These are phyloP conservation scores for Mycena capillaripes DNA, from an alignment of 768 basidiomycete genomes.

Conservation along the genomic window DNA sequence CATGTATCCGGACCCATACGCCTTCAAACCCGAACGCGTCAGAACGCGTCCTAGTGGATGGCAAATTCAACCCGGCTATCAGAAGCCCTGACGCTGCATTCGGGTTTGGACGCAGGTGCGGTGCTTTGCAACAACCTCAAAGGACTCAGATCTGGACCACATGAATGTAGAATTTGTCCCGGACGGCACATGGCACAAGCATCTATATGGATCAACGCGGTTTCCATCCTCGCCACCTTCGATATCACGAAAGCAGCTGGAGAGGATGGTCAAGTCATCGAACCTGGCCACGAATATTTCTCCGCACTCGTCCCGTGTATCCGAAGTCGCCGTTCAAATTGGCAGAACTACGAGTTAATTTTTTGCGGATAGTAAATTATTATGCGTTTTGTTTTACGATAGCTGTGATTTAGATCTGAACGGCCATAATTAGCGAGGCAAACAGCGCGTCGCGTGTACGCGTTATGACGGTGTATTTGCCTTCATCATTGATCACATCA, in stretches of 20 bases:
- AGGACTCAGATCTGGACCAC: neutral
- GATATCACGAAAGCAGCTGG: slow-evolving; percentile 43
- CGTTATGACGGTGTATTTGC: too few species aligned
- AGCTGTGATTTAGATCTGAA: too few species aligned
- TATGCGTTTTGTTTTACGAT: too few species aligned
- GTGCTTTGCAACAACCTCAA: neutral
- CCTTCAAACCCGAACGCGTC: slow-evolving; percentile 57
- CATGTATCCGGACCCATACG: slow-evolving; percentile 51
- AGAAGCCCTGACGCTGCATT: slow-evolving; percentile 33
- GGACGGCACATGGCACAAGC: slow-evolving; percentile 42
- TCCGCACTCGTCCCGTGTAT: neutral
- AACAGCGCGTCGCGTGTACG: too few species aligned
- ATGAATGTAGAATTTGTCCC: slow-evolving; percentile 26
- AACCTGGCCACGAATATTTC: slow-evolving; percentile 19
- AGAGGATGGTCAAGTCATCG: slow-evolving; percentile 36
- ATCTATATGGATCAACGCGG: slow-evolving; percentile 42
- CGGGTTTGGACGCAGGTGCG: slow-evolving; percentile 44
- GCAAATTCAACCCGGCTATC: slow-evolving; percentile 36
- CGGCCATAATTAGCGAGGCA: too few species aligned
- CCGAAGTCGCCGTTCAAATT: too few species aligned
- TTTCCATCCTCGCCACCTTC: slow-evolving; percentile 43
- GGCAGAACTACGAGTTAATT: too few species aligned
- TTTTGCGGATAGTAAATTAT: too few species aligned
- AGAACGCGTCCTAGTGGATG: slow-evolving; percentile 51
- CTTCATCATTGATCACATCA: too few species aligned